phyloP scores from a whole-genome alignment of 345 rosid species.

The Populus ilicifolia region DNA sequence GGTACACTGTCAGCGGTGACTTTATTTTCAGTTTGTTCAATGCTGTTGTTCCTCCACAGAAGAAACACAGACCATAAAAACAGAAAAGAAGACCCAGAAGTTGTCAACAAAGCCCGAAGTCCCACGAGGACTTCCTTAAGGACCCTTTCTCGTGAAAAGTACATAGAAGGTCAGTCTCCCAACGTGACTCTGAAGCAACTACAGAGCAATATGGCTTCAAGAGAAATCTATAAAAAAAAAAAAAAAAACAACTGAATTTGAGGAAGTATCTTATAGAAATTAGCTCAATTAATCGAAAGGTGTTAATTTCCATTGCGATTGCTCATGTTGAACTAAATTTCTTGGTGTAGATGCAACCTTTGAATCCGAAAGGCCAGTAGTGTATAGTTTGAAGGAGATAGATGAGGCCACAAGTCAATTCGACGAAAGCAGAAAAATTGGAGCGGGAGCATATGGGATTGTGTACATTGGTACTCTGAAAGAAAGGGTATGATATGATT shows the following conservation, averaged over 20 bases:
- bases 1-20: conserved; percentile 8
- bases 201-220: background rate
- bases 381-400: conserved; percentile 26
- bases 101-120: conserved; percentile 7
- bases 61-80: conserved; percentile 9
- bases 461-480: conserved; percentile 25
- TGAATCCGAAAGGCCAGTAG: conserved; percentile 23
- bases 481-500: conserved; percentile 15
- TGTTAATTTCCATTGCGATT: background rate
- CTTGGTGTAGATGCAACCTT: conserved; percentile 16
- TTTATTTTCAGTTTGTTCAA: conserved; percentile 10
- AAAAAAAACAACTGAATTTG: background rate
- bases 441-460: conserved; percentile 35
- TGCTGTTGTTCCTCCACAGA: conserved; percentile 16
- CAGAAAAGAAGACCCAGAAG: conserved; percentile 2
- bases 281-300: background rate
- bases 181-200: background rate
- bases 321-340: background rate
- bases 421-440: conserved; percentile 27
- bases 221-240: background rate
- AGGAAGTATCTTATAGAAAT: too few relatives aligned
- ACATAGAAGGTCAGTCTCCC: conserved; percentile 17
- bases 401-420: conserved; percentile 28
- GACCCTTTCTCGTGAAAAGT: background rate
- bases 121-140: conserved; percentile 15